A percentile compares a stretch with the other conserved stretches of the same genome.
Conservation (phyloP, 352 stramenopile genomes). For the Salisapilia sapeloensis region DNA sequence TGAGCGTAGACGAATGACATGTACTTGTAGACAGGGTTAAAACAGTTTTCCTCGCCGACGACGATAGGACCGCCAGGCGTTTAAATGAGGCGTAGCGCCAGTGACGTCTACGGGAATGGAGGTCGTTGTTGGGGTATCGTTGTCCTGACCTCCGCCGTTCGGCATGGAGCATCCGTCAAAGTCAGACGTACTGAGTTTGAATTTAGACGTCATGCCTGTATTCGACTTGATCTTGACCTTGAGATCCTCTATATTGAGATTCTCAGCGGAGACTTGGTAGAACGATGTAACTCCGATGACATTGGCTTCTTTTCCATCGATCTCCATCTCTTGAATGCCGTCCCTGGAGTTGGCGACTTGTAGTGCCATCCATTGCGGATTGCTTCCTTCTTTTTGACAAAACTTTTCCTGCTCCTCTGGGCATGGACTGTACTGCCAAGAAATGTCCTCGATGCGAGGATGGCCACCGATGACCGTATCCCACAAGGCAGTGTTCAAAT, state of each 20-base stretch:
- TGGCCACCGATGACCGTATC: conserved; percentile 29
- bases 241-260: conserved; percentile 1
- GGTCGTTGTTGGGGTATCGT: not conserved
- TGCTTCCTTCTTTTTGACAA: conserved; percentile 54
- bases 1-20: too few relatives aligned
- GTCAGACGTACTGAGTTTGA: conserved; percentile 1
- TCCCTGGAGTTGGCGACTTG: conserved; percentile 35
- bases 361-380: conserved; percentile 36
- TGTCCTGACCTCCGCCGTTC: conserved; percentile 3
- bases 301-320: conserved; percentile 16
- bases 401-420: conserved; percentile 41
- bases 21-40: too few relatives aligned
- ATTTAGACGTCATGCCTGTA: conserved; percentile 3
- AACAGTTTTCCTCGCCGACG: conserved; percentile 2
- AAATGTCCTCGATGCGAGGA: conserved; percentile 26
- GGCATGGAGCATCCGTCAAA: conserved; percentile 4
- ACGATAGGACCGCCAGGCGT: conserved; percentile 2
- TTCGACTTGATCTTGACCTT: conserved; percentile 3
- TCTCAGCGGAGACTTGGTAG: conserved; percentile 1
- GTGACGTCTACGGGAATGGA: conserved; percentile 3
- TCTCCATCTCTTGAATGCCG: conserved; percentile 27
- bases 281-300: conserved; percentile 15
- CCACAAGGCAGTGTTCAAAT: conserved; percentile 42
- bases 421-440: conserved; percentile 39
- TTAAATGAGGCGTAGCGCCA: conserved; percentile 1